Evolutionary conservation across 2,329 filamentous ascomycete species (phyloP), one percentile per base, ranked within the genome.

Genomic region (Paraphoma chrysanthemicola): DNA sequence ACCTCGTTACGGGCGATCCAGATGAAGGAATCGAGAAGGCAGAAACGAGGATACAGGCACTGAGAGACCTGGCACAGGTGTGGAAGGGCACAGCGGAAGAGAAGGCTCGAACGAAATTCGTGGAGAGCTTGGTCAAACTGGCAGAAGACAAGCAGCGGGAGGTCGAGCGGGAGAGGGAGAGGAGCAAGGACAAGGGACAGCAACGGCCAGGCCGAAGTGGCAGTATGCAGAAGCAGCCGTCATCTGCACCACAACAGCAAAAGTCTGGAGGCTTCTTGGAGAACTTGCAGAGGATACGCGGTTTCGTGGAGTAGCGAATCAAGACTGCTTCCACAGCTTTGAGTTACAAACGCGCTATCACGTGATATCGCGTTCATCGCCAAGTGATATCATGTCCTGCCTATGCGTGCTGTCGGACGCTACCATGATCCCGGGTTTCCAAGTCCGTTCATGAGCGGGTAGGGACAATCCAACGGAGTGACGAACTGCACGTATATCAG

Each of bases 81-180:
- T 99, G 95, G 93, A 94, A 90, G 74, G 93, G 93, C n/a, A 97
- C 95, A 2, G 90, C 91, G 0, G 95, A 99, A 79, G 95, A 98
- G 75, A 96, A 91, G 78, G 92, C 92, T 6, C 83, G 95, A 51
- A 80, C 80, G 9, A 90, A 87, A 69, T 93, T 97, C 72, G 88
- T 99, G 16, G 94, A 98, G 62, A 84, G 85, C 49, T 76, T 99
- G 67, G 87, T 88, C 33, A 92, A 88, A 80, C 84, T 92, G 77
- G 91, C 97, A 1, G 93, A 97, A 71, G 94, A 97, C 23, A 81
- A 81, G 63, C 79, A 81, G 61, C 82, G 74, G 61, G 75, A 74
- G 1, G 54, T 84, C 41, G 82, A 83, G 44, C 78, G 70, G 50
- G 76, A 68, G 41, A 68, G 51, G 52, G 68, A 68, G 50, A 64